phyloP scores from a whole-genome alignment of 768 basidiomycete species.

The Coprinopsis sp. region DNA sequence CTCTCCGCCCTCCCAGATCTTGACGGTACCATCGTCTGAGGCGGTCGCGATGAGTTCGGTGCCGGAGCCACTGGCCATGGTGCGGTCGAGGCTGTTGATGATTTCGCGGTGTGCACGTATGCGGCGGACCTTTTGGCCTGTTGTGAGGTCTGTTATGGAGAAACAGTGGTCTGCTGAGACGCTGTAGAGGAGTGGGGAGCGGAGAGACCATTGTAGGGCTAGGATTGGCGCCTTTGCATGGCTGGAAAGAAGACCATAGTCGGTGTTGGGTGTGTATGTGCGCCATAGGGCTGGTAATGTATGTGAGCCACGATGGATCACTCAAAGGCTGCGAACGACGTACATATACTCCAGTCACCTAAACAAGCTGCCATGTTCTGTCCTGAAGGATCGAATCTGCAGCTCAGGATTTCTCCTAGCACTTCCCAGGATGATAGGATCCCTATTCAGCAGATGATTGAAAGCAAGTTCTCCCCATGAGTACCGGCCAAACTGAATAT shows the following conservation, averaged over 20 bases:
- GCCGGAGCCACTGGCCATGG: constrained; percentile 79
- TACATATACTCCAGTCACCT: constrained; percentile 85
- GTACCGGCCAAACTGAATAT: constrained; percentile 88
- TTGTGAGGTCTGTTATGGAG: constrained; percentile 69
- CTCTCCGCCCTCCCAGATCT: constrained; percentile 86
- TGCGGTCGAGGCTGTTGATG: constrained; percentile 85
- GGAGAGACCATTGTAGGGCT: constrained; percentile 87
- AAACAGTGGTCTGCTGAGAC: constrained; percentile 90
- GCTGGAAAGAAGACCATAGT: constrained; percentile 82
- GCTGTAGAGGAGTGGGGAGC: constrained; percentile 68
- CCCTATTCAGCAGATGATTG: background rate
- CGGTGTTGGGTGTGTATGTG: constrained; percentile 88
- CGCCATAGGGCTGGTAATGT: constrained; percentile 69
- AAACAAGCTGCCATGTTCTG: constrained; percentile 92
- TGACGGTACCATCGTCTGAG: constrained; percentile 90
- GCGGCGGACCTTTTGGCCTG: constrained; percentile 75
- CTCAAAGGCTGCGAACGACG: constrained; percentile 28
- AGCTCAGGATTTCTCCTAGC: constrained; percentile 72
- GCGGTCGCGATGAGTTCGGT: constrained; percentile 83
- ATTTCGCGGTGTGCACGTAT: constrained; percentile 89
- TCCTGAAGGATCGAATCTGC: constrained; percentile 91
- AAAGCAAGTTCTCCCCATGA: constrained; percentile 58
- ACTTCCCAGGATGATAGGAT: constrained; percentile 1
- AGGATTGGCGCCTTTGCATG: constrained; percentile 89
- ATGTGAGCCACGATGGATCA: background rate